A percentile compares a stretch with the other conserved stretches of the same genome.
These are phyloP conservation scores for Cystobasidium pallidum DNA, from an alignment of 1,284 basidiomycete species.

Conservation along the genomic window DNA sequence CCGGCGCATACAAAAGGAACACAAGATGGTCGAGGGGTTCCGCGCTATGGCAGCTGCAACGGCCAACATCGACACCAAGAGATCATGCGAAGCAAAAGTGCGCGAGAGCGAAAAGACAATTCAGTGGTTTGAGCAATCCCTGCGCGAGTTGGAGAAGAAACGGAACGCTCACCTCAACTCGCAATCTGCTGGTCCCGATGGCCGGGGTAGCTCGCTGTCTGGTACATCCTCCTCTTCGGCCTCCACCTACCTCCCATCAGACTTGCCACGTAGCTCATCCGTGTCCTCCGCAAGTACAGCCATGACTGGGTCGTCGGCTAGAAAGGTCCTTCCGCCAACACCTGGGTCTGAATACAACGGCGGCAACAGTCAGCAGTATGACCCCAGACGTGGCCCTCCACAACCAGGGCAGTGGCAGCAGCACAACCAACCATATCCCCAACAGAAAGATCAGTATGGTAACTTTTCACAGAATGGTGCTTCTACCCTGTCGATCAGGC, in stretches of 20 bases:
- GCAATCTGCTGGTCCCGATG: constrained; percentile 31
- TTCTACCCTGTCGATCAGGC: constrained; percentile 29
- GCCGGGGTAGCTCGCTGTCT: constrained; percentile 6
- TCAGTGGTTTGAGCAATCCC: constrained; percentile 82
- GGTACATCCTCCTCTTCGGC: constrained; percentile 46
- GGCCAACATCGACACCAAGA: constrained; percentile 80
- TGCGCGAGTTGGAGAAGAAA: constrained; percentile 75
- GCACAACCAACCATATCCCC: constrained; percentile 39
- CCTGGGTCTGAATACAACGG: constrained; percentile 26
- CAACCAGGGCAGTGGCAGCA: constrained; percentile 12
- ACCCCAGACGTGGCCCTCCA: neutral
- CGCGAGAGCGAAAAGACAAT: constrained; percentile 82
- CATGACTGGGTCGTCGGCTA: constrained; percentile 9
- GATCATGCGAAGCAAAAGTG: constrained; percentile 74
- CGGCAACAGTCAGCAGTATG: constrained; percentile 24
- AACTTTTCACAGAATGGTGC: constrained; percentile 17
- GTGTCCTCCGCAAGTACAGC: constrained; percentile 45
- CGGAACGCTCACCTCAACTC: constrained; percentile 56
- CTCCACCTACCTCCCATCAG: constrained; percentile 58
- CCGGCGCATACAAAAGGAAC: constrained; percentile 86
- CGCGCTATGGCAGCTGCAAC: constrained; percentile 79
- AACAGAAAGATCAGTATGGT: constrained; percentile 39
- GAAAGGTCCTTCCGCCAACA: constrained; percentile 40
- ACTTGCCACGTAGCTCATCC: constrained; percentile 1
- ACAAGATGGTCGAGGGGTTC: constrained; percentile 85